Percentiles rank a stretch among this genome's conserved stretches.
These are phyloP conservation scores for Naganishia sp. DNA, from an alignment of 1,284 basidiomycete genomes.

Conservation along the genomic window DNA sequence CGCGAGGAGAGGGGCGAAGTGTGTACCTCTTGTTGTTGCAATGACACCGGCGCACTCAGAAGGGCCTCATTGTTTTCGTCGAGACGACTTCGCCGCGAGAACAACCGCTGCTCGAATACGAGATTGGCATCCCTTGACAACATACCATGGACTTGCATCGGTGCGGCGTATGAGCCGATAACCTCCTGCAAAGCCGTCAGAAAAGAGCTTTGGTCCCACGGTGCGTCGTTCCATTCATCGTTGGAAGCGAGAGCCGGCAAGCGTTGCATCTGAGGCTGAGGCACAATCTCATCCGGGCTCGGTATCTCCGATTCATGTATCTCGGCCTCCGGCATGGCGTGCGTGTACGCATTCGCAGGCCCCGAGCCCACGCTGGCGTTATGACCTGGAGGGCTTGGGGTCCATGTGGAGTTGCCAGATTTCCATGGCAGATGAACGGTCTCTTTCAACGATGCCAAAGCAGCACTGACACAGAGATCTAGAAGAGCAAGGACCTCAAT, in stretches of 20 bases:
- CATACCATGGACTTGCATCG: conserved; percentile 14
- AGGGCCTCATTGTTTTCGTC: background rate
- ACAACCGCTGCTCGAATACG: background rate
- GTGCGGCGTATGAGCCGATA: background rate
- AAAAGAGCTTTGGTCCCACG: conserved; percentile 1
- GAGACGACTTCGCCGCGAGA: background rate
- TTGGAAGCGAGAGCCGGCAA: background rate
- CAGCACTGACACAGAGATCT: conserved; percentile 88
- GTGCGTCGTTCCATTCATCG: background rate
- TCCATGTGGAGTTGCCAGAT: conserved; percentile 15
- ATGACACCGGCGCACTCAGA: too few relatives aligned
- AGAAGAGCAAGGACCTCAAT: conserved; percentile 26
- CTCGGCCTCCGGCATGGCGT: background rate
- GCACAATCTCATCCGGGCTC: conserved; percentile 12
- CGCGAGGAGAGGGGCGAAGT: too few relatives aligned
- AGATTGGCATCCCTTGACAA: background rate
- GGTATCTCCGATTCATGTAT: background rate
- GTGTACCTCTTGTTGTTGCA: too few relatives aligned
- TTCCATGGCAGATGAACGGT: conserved; percentile 73
- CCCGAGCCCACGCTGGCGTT: background rate
- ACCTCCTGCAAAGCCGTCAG: conserved; percentile 4
- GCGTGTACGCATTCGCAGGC: conserved; percentile 17
- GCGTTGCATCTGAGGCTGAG: conserved; percentile 24
- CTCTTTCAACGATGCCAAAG: conserved; percentile 84
- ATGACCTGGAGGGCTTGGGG: background rate